phyloP scores from a whole-genome alignment of 257 asterid species.

The Ophiorrhiza pumila region DNA sequence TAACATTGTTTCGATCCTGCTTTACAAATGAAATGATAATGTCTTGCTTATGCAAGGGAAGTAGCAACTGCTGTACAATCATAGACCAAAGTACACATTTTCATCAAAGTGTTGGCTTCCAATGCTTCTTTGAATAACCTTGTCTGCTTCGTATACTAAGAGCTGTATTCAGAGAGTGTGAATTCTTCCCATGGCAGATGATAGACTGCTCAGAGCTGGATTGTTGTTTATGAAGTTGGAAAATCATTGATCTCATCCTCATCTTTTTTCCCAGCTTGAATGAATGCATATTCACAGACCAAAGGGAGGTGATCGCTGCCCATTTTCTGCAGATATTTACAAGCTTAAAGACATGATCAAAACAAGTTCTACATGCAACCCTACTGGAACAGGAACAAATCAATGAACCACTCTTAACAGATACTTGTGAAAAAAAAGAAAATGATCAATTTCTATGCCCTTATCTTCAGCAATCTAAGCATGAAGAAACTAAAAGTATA shows the following conservation, averaged over 20 bases:
- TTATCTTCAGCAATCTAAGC: neutral
- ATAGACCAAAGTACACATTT: too few relatives aligned
- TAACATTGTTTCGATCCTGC: too few relatives aligned
- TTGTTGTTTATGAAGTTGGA: neutral
- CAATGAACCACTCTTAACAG: neutral
- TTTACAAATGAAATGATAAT: too few relatives aligned
- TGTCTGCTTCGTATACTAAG: too few relatives aligned
- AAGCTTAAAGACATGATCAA: neutral
- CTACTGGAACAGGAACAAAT: neutral
- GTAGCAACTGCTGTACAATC: too few relatives aligned
- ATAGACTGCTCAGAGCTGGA: neutral
- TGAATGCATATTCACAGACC: constrained; percentile 37
- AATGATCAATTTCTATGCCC: neutral
- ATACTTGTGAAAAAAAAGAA: neutral
- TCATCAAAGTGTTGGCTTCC: too few relatives aligned
- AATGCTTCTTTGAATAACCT: too few relatives aligned
- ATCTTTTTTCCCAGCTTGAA: neutral
- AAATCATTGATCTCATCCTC: constrained; percentile 10
- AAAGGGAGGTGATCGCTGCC: constrained; percentile 43
- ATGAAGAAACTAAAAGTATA: neutral
- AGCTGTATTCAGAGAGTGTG: neutral
- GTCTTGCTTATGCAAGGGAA: too few relatives aligned
- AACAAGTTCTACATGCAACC: neutral
- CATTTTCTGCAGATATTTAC: constrained; percentile 23
- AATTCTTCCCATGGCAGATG: neutral